Percentiles rank a stretch among this genome's conserved stretches.
Conservation (phyloP, 208 protist species). For the Histomonas meleagridis region DNA sequence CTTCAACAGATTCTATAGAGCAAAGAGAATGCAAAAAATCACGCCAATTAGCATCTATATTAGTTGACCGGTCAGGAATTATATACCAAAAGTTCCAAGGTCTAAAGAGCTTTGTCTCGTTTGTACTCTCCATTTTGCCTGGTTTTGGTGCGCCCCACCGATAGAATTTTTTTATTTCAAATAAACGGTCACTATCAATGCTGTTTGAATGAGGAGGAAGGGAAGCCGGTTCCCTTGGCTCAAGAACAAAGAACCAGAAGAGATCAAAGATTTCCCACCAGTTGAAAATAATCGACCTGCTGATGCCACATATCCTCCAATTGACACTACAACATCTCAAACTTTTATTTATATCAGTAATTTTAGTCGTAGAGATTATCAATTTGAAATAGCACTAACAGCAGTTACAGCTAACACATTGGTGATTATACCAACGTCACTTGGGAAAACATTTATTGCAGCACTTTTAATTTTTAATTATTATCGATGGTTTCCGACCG, state of each 20-base stretch:
- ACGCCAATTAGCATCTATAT: not conserved
- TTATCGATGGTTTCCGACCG: conserved; percentile 52
- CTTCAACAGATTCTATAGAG: not conserved
- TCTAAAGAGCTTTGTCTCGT: not conserved
- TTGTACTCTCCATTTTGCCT: no score
- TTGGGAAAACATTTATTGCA: conserved; percentile 57
- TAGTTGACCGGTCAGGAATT: not conserved
- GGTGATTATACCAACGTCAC: conserved; percentile 49
- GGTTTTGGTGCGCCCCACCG: no score
- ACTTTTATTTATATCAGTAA: not conserved
- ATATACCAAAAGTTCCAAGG: not conserved
- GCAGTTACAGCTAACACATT: conserved; percentile 38
- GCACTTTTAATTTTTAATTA: conserved; percentile 52
- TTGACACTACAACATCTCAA: not conserved
- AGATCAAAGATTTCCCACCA: not conserved
- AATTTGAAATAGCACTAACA: conserved; percentile 1
- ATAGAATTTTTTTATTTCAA: no score
- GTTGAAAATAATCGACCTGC: not conserved
- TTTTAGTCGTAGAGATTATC: not conserved
- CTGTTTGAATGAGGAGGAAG: no score
- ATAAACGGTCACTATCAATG: no score
- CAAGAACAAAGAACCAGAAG: not conserved
- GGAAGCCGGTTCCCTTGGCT: no score
- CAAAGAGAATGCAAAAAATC: not conserved
- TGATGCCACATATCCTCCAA: not conserved